phyloP scores from a whole-genome alignment of 495 filamentous ascomycete genomes.

The Geopyxis carbonaria region DNA sequence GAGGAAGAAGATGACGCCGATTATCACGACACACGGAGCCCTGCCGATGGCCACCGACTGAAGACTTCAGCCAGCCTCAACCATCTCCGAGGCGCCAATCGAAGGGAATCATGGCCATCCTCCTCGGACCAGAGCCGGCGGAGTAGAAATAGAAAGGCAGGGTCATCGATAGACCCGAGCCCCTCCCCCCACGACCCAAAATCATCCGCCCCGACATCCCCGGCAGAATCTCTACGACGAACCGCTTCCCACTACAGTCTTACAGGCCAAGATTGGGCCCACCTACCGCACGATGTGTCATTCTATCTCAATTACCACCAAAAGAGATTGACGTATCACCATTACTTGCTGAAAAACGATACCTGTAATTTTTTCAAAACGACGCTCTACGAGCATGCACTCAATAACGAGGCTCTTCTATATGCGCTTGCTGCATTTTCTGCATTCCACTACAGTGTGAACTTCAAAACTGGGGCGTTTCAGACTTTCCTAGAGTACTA shows the following conservation, averaged over 20 bases:
- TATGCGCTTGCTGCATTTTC: constrained; percentile 84
- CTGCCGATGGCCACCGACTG: constrained; percentile 15
- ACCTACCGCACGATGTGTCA: constrained; percentile 42
- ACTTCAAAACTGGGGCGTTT: constrained; percentile 48
- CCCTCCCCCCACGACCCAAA: constrained; percentile 21
- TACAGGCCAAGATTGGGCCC: constrained; percentile 23
- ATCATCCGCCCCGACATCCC: constrained; percentile 20
- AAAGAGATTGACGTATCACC: constrained; percentile 55
- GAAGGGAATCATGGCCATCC: constrained; percentile 20
- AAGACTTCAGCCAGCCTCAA: constrained; percentile 16
- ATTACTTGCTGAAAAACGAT: constrained; percentile 61
- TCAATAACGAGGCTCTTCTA: constrained; percentile 64
- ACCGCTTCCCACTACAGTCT: constrained; percentile 16
- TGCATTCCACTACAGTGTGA: constrained; percentile 67
- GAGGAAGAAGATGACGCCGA: constrained; percentile 26
- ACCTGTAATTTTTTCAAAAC: constrained; percentile 52
- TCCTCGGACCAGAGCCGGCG: constrained; percentile 15
- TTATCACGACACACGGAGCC: constrained; percentile 13
- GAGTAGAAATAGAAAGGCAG: constrained; percentile 16
- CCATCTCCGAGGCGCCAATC: constrained; percentile 12
- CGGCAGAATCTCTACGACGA: constrained; percentile 10
- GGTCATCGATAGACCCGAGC: constrained; percentile 21
- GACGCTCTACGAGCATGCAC: constrained; percentile 50
- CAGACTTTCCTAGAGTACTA: constrained; percentile 78
- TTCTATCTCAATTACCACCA: constrained; percentile 66